Evolutionary conservation across 2,329 filamentous ascomycete genomes (phyloP), one percentile per base, ranked within the genome.

Genomic region (Arthroderma sp.): DNA sequence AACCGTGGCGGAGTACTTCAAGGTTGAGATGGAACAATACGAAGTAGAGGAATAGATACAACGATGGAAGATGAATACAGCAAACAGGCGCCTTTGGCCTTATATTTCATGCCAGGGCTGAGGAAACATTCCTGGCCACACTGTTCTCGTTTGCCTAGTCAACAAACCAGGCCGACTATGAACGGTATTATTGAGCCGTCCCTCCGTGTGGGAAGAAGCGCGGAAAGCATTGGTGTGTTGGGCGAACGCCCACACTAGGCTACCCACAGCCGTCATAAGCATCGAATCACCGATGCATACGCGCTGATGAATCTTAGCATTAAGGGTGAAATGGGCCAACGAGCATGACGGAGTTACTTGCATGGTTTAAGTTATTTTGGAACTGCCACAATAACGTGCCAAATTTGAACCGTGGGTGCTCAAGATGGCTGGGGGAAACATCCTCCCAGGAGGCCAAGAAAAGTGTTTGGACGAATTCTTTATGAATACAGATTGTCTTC

Each of bases 1-100:
- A 11, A 77, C 79, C 11, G 85, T 91, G 1, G 78, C 79, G 2
- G 77, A 80, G 54, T 90, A 85, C 69, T 88, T 86, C 67, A 81
- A 80, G 66, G 76, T 87, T 43, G 88, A 94, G 66, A 82, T 90
- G 23, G 88, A 95, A 63, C 84, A 87, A 58, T 73, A 71, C 60
- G 70, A 73, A 59, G 69, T 70, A n/a, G 70, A 73, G 19, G 68
- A 69, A 54, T 73, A 64, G 62, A 41, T 1, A 8, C 13, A n/a
- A 23, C 25, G 7, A 47, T 23, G 13, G 41, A 23, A 13, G 19
- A n/a, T 2, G 19, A 47, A 35, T 33, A 31, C 47, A 35, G 6
- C 35, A 38, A 38, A 5, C 35, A 13, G 9, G 9, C 13, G 9
- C 7, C 4, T 38, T n/a, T 38, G 9, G 15, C 9, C 4, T 38